Conservation (phyloP, 2,329 filamentous ascomycete genomes). For the Aspergillus quadricinctus region DNA sequence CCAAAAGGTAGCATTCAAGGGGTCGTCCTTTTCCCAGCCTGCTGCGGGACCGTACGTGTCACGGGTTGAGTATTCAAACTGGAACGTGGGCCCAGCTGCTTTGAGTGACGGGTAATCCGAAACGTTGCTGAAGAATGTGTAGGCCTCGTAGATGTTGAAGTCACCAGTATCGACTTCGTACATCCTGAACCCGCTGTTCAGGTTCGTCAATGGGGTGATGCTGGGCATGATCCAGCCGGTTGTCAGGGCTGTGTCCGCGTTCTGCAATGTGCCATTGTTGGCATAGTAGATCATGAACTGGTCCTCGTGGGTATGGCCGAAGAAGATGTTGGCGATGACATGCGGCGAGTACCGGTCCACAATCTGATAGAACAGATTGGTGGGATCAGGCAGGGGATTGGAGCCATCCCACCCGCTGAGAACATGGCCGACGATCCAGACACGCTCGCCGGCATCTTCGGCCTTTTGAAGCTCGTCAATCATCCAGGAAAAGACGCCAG, state of each 20-base stretch:
- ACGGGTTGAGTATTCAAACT: conserved; percentile 51
- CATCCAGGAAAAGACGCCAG: conserved; percentile 47
- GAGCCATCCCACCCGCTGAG: conserved; percentile 54
- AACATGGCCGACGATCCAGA: conserved; percentile 54
- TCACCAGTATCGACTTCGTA: conserved; percentile 53
- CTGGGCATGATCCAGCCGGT: conserved; percentile 51
- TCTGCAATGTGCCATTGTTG: conserved; percentile 46
- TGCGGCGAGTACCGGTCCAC: conserved; percentile 53
- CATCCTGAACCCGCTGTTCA: conserved; percentile 51
- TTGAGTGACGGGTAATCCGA: conserved; percentile 38
- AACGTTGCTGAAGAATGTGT: conserved; percentile 53
- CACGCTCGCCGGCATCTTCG: conserved; percentile 49
- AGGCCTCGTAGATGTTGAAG: conserved; percentile 52
- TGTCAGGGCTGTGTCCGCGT: conserved; percentile 41
- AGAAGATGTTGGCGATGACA: conserved; percentile 53
- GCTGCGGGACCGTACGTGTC: conserved; percentile 45
- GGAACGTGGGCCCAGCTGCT: conserved; percentile 43
- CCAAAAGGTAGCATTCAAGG: conserved; percentile 58
- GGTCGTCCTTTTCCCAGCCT: conserved; percentile 45
- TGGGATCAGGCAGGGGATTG: conserved; percentile 52
- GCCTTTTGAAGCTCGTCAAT: conserved; percentile 51
- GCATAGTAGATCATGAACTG: conserved; percentile 53
- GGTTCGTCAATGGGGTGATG: conserved; percentile 51
- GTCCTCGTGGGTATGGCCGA: conserved; percentile 54
- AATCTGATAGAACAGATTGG: conserved; percentile 53